Conservation (phyloP, 2,329 filamentous ascomycete genomes). For the Aspergillus sp. region DNA sequence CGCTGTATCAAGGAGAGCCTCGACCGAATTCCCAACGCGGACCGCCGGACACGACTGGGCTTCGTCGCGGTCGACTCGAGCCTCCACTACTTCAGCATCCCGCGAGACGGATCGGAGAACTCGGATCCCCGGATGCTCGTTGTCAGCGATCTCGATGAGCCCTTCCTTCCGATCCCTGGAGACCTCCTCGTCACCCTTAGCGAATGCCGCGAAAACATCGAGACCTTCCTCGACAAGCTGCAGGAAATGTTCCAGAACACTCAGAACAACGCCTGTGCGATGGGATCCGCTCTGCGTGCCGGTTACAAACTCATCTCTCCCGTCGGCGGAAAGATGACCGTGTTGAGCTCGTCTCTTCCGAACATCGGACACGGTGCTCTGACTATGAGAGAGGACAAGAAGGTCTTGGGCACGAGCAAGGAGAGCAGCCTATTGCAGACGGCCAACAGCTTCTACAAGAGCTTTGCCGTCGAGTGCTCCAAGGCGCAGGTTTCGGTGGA, state of each 20-base stretch:
- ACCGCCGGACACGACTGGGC: constrained; percentile 84
- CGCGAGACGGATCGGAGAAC: constrained; percentile 80
- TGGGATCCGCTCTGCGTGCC: constrained; percentile 89
- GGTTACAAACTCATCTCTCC: constrained; percentile 95
- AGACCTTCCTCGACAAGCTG: constrained; percentile 84
- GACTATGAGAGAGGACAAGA: constrained; percentile 95
- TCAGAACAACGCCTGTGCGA: constrained; percentile 83
- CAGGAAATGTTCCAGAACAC: constrained; percentile 97
- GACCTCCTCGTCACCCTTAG: constrained; percentile 87
- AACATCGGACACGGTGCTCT: constrained; percentile 88
- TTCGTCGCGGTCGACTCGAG: constrained; percentile 95
- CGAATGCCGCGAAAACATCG: constrained; percentile 87
- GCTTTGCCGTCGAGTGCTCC: constrained; percentile 96
- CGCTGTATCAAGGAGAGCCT: constrained; percentile 93
- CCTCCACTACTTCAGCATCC: constrained; percentile 93
- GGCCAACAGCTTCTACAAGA: constrained; percentile 96
- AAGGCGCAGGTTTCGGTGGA: constrained; percentile 98
- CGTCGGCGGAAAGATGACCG: constrained; percentile 90
- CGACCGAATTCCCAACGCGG: constrained; percentile 96
- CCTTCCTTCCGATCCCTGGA: constrained; percentile 89
- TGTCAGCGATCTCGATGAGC: constrained; percentile 91
- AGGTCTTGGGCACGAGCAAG: constrained; percentile 88
- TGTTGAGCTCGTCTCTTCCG: constrained; percentile 84
- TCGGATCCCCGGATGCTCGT: constrained; percentile 89
- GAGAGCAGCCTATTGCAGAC: constrained; percentile 86